Evolutionary conservation across 169 alveolate species (phyloP), one percentile per base, ranked within the genome.

Genomic region (Plasmodium knowlesi): DNA sequence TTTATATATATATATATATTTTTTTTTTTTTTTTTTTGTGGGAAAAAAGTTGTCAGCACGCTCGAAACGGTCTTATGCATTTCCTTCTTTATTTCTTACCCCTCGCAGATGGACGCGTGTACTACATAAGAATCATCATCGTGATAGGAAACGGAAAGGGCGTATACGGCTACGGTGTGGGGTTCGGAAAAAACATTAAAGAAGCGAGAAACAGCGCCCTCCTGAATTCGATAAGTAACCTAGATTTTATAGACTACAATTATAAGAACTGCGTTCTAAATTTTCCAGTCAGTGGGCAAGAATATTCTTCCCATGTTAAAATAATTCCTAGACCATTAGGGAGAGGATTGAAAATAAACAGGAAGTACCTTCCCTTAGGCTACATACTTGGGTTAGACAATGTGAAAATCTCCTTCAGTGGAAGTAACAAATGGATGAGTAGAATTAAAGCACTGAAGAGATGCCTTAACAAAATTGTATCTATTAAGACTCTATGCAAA

Each of bases 71-170:
- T 67, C n/a, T 22, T 67, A 19, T 5, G 22, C 3, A 67, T 28
- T 67, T 67, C 32, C 39, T 81, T 41, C 12, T 81, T 0, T 0
- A 67, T 22, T 67, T 22, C 3, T 67, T 28, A 67, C 37, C 76
- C 37, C 25, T 53, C 14, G 14, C 84, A 91, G 95, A 95, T 74
- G 97, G 97, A 9, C 84, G 97, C 34, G 97, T 96, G 37, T 96
- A 96, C 78, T 96, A 95, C 85, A 80, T 95, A 84, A 95, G 97
- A 53, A 95, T 95, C 16, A 93, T 96, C 22, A 95, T 92, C 28
- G 96, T 96, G 16, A 96, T 96, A 9, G 97, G 97, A 14, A 96
- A 96, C 72, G 97, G 97, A 10, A 93, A 93, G 50, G 97, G 97
- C 1, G 96, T 95, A 22, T 95, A 95, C 76, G 97, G 97, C 46